These are phyloP conservation scores for Meyerozyma athensensis DNA, from an alignment of 1,139 yeast species.

Conservation along the genomic window DNA sequence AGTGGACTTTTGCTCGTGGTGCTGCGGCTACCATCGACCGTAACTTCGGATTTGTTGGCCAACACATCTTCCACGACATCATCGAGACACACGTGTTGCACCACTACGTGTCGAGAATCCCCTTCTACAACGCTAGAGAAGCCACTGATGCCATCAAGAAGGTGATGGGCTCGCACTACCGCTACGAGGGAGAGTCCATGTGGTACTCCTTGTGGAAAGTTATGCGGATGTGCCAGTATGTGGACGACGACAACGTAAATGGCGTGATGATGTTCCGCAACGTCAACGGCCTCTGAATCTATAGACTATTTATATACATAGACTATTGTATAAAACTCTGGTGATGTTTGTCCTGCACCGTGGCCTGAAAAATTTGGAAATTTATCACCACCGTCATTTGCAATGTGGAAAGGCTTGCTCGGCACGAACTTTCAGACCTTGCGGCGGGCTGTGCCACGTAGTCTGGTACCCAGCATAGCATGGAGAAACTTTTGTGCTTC, in stretches of 20 bases:
- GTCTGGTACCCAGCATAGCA: background rate
- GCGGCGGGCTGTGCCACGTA: background rate
- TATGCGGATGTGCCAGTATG: constrained; percentile 54
- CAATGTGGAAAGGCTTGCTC: background rate
- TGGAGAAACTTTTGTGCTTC: background rate
- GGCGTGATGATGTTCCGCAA: constrained; percentile 62
- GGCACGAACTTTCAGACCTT: background rate
- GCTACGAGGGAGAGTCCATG: constrained; percentile 51
- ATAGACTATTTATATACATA: background rate
- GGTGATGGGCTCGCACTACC: constrained; percentile 59
- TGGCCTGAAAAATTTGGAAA: background rate
- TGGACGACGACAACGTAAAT: constrained; percentile 32
- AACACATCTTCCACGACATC: constrained; percentile 57
- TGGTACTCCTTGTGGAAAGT: constrained; percentile 54
- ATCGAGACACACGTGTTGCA: constrained; percentile 63
- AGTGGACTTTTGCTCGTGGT: constrained; percentile 64
- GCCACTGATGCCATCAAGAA: constrained; percentile 54
- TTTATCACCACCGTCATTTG: background rate
- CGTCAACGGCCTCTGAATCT: constrained; percentile 30
- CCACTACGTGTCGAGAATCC: constrained; percentile 58
- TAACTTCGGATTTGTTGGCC: constrained; percentile 56
- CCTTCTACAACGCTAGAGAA: constrained; percentile 59
- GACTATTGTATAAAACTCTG: too few species aligned
- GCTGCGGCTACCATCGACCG: constrained; percentile 65
- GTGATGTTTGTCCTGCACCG: background rate